Percentiles rank a stretch among this genome's conserved stretches.
Evolutionary conservation across 148 eudicot genomes (phyloP).

Genomic region (Cornus florida): DNA sequence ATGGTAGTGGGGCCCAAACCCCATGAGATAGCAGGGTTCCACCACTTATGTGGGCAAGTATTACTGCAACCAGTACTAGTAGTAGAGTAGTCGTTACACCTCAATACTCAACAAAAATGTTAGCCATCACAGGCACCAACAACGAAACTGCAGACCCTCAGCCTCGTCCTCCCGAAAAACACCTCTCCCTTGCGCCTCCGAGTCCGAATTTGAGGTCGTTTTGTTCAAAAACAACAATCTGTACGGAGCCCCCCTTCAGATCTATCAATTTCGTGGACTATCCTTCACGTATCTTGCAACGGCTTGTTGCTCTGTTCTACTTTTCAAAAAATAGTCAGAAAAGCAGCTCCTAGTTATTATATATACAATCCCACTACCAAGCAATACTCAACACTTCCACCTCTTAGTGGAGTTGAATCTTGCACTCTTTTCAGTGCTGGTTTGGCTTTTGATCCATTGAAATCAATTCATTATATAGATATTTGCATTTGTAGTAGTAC

Average conservation of each 20-base stretch:
- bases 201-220: constrained; percentile 19
- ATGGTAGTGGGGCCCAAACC: no score
- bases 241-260: constrained; percentile 8
- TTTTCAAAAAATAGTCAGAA: no score
- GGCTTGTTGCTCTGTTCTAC: no score
- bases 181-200: constrained; percentile 15
- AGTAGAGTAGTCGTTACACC: no score
- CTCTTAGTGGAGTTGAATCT: neutral
- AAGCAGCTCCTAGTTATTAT: neutral
- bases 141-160: constrained; percentile 16
- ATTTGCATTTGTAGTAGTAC: constrained; percentile 10
- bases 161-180: constrained; percentile 23
- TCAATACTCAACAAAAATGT: no score
- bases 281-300: no score
- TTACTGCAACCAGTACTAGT: no score
- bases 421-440: neutral
- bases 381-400: constrained; percentile 4
- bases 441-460: constrained; percentile 49
- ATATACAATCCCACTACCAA: constrained; percentile 43
- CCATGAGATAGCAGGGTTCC: no score
- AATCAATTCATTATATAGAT: constrained; percentile 22
- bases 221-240: neutral
- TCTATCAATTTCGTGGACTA: no score
- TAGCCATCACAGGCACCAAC: no score
- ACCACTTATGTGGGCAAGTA: no score